Conservation (phyloP, 23 red algal genomes). For the Rhodosorus marinus region DNA sequence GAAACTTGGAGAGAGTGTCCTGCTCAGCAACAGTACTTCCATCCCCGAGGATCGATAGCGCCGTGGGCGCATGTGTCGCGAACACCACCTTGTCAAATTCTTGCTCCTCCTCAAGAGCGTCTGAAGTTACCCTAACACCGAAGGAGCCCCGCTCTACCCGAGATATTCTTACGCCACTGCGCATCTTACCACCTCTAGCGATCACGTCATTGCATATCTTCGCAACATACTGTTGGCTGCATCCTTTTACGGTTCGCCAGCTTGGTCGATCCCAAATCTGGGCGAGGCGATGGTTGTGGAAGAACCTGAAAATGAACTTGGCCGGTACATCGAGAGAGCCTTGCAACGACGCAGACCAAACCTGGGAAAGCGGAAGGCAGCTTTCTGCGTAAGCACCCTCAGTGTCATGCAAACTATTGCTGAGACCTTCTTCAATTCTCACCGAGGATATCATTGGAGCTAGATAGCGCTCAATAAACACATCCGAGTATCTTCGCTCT, state of each 20-base stretch:
- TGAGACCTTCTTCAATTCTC: too few species aligned
- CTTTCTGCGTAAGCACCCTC: too few species aligned
- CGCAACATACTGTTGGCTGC: constrained; percentile 48
- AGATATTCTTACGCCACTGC: constrained; percentile 13
- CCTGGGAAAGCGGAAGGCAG: too few species aligned
- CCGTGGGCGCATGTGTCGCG: constrained; percentile 55
- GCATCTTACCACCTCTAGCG: constrained; percentile 8
- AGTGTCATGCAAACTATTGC: too few species aligned
- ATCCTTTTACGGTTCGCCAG: constrained; percentile 67
- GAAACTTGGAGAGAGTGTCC: constrained; percentile 38
- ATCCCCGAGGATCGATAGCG: constrained; percentile 29
- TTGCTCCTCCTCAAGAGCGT: background rate
- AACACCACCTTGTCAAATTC: constrained; percentile 69
- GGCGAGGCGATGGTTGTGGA: constrained; percentile 87
- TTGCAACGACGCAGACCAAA: too few species aligned
- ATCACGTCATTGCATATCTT: constrained; percentile 10
- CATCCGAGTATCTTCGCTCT: constrained; percentile 27
- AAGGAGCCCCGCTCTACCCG: constrained; percentile 4
- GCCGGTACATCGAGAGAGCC: constrained; percentile 35
- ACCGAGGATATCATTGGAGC: constrained; percentile 68
- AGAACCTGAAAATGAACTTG: constrained; percentile 54
- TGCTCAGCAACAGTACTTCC: constrained; percentile 29
- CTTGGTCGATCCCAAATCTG: constrained; percentile 66
- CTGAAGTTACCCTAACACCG: constrained; percentile 12
- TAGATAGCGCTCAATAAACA: constrained; percentile 63